A percentile compares a stretch with the other conserved stretches of the same genome.
Conservation (phyloP, 2,329 filamentous ascomycete genomes). For the Botrytis hyacinthi region DNA sequence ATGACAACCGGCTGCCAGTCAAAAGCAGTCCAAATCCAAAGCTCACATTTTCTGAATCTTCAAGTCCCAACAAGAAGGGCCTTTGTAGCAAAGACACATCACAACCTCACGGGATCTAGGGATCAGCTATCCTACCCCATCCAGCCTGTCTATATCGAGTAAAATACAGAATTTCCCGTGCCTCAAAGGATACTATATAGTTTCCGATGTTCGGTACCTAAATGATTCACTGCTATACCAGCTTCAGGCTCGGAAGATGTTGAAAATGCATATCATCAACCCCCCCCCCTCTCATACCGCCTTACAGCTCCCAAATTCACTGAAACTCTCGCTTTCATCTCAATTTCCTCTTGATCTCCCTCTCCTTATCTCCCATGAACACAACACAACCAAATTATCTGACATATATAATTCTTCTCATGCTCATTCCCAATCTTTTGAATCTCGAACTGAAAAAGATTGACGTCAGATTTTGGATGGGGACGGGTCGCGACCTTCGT, state of each 20-base stretch:
- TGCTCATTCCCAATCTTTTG: not conserved
- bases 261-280: too few relatives aligned
- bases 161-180: too few relatives aligned
- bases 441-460: not conserved
- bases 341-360: too few relatives aligned
- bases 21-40: not conserved
- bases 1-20: not conserved
- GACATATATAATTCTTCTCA: not conserved
- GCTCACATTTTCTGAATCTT: not conserved
- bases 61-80: not conserved
- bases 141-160: accelerated
- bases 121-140: too few relatives aligned
- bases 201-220: accelerated
- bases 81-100: not conserved
- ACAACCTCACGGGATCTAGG: too few relatives aligned
- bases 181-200: too few relatives aligned
- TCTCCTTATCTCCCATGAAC: accelerated
- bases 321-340: not conserved
- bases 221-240: too few relatives aligned
- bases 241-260: too few relatives aligned
- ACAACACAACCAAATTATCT: not conserved
- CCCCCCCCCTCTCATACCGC: too few relatives aligned
- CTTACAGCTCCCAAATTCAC: not conserved
- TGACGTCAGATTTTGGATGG: too few relatives aligned
- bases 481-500: not conserved